Evolutionary conservation across 2,329 filamentous ascomycete genomes (phyloP).

Genomic region (Apiospora aurea): DNA sequence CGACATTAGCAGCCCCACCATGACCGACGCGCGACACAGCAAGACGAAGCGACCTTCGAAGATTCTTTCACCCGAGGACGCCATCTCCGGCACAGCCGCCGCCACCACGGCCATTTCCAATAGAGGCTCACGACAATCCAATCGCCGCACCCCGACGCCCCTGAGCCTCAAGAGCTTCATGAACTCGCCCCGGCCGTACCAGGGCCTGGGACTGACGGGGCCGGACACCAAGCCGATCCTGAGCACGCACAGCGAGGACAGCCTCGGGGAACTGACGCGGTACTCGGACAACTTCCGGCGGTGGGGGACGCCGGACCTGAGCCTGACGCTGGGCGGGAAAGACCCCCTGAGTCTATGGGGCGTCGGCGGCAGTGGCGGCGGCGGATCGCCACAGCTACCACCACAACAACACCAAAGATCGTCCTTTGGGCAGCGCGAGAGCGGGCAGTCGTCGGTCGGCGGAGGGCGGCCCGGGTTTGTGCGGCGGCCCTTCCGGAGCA

Average conservation of each 20-base stretch:
- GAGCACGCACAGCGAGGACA: background rate
- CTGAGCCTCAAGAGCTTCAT: conserved; percentile 19
- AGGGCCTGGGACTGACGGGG: background rate
- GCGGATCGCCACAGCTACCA: background rate
- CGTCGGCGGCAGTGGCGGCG: background rate
- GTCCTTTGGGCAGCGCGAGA: background rate
- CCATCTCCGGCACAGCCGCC: background rate
- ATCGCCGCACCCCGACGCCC: conserved; percentile 15
- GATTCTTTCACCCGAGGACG: background rate
- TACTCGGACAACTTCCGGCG: conserved; percentile 20
- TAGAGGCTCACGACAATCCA: background rate
- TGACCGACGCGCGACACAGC: background rate
- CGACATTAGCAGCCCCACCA: background rate
- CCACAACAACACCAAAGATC: background rate
- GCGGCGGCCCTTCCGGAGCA: background rate
- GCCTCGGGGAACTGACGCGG: conserved; percentile 1
- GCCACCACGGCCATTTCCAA: background rate
- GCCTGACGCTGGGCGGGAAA: background rate
- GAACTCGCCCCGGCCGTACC: background rate
- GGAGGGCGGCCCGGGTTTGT: background rate
- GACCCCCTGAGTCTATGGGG: background rate
- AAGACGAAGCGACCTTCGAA: background rate
- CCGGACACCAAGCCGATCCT: conserved; percentile 19
- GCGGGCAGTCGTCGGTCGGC: background rate
- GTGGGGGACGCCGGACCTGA: conserved; percentile 19